Conservation (phyloP, 257 asterid genomes). For the Phtheirospermum japonicum region DNA sequence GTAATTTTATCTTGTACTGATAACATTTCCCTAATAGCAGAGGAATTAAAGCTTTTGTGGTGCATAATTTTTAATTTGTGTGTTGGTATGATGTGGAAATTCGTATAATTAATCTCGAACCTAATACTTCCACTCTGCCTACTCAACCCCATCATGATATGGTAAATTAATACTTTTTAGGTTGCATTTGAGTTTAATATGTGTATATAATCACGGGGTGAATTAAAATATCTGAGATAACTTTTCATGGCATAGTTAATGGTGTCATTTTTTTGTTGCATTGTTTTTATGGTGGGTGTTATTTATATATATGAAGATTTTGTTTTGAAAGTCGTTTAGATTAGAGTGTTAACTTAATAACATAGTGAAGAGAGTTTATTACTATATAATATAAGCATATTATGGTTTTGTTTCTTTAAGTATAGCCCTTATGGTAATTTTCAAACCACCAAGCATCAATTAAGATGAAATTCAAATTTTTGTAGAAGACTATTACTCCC, state of each 20-base stretch:
- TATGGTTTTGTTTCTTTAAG: neutral
- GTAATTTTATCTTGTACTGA: neutral
- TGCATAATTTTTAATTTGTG: neutral
- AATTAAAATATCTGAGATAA: neutral
- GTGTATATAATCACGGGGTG: neutral
- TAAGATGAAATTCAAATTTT: slow-evolving; percentile 5
- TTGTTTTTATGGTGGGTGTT: slow-evolving; percentile 8
- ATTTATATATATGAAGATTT: slow-evolving; percentile 4
- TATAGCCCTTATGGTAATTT: neutral
- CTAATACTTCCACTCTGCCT: neutral
- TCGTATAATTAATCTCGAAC: neutral
- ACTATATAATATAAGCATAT: neutral
- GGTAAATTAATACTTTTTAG: too few species aligned
- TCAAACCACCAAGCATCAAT: slow-evolving; percentile 1
- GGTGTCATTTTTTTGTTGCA: neutral
- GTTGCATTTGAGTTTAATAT: too few species aligned
- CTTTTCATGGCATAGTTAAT: neutral
- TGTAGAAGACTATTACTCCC: neutral
- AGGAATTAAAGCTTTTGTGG: neutral
- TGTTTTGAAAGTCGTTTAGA: neutral
- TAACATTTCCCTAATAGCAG: neutral
- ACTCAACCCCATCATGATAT: slow-evolving; percentile 1
- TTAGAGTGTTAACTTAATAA: neutral
- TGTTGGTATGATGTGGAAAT: neutral
- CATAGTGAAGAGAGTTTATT: neutral